Evolutionary conservation across 2,329 filamentous ascomycete genomes (phyloP).

Genomic region (Calonectria pauciramosa): DNA sequence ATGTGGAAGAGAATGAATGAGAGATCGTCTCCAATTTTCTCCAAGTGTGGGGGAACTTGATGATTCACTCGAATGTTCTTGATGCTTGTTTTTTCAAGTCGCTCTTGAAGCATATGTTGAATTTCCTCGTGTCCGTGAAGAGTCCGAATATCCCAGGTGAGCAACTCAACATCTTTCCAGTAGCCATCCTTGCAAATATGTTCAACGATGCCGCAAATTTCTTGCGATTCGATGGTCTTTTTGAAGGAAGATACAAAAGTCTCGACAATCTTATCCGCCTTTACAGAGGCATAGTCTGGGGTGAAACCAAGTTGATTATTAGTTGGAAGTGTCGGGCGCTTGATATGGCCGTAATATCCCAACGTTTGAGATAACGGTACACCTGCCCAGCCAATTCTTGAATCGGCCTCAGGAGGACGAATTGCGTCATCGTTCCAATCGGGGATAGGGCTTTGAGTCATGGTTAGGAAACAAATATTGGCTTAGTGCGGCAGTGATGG

Average conservation of each 20-base stretch:
- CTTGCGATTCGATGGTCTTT: neutral
- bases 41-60: neutral
- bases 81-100: constrained; percentile 1
- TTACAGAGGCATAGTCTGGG: constrained; percentile 10
- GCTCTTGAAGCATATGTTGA: constrained; percentile 10
- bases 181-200: neutral
- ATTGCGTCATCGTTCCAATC: constrained; percentile 17
- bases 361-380: constrained; percentile 8
- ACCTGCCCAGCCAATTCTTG: constrained; percentile 15
- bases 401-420: constrained; percentile 6
- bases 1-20: constrained; percentile 8
- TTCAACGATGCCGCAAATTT: neutral
- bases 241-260: neutral
- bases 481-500: neutral
- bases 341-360: constrained; percentile 19
- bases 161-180: constrained; percentile 21
- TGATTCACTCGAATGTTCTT: neutral
- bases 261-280: neutral
- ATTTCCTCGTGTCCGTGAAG: constrained; percentile 6
- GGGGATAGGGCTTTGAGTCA: neutral
- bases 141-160: constrained; percentile 14
- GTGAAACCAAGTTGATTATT: constrained; percentile 7
- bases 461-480: neutral
- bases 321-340: constrained; percentile 9
- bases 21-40: constrained; percentile 6